These are phyloP conservation scores for Tremella mesenterica DNA, from an alignment of 768 basidiomycete genomes.

Conservation along the genomic window DNA sequence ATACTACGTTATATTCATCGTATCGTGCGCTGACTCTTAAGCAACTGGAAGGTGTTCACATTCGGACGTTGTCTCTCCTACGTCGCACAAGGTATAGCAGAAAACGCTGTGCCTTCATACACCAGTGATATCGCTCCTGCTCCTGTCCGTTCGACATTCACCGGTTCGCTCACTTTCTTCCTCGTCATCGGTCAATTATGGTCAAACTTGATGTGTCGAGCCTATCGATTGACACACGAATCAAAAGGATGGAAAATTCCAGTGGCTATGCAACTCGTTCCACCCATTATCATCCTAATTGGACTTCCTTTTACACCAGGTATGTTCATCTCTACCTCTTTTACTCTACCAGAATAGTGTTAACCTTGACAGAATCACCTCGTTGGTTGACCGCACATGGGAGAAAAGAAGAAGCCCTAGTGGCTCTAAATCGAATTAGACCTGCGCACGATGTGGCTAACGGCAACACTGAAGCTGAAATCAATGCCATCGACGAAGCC, in stretches of 20 bases:
- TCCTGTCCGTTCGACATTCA: conserved; percentile 12
- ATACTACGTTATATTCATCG: neutral
- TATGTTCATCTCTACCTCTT: too few species aligned
- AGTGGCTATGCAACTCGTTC: conserved; percentile 16
- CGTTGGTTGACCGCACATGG: conserved; percentile 11
- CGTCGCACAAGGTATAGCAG: conserved; percentile 16
- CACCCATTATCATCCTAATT: conserved; percentile 11
- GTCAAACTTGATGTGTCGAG: conserved; percentile 2
- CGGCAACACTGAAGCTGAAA: conserved; percentile 3
- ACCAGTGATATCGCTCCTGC: conserved; percentile 21
- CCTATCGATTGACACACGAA: neutral
- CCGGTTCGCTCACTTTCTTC: conserved; percentile 4
- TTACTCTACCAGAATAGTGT: too few species aligned
- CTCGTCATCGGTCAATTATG: conserved; percentile 3
- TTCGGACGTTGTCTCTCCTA: conserved; percentile 15
- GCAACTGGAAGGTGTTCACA: conserved; percentile 16
- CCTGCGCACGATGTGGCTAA: neutral
- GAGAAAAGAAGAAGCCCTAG: neutral
- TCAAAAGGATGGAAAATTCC: conserved; percentile 8
- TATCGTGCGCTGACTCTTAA: neutral
- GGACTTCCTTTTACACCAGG: conserved; percentile 8
- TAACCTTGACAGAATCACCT: neutral
- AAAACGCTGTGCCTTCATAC: conserved; percentile 21
- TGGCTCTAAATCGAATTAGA: neutral
- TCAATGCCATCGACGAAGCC: conserved; percentile 7